A percentile compares a stretch with the other conserved stretches of the same genome.
phyloP scores from a whole-genome alignment of 768 basidiomycete genomes.

The Naganishia kalamii region DNA sequence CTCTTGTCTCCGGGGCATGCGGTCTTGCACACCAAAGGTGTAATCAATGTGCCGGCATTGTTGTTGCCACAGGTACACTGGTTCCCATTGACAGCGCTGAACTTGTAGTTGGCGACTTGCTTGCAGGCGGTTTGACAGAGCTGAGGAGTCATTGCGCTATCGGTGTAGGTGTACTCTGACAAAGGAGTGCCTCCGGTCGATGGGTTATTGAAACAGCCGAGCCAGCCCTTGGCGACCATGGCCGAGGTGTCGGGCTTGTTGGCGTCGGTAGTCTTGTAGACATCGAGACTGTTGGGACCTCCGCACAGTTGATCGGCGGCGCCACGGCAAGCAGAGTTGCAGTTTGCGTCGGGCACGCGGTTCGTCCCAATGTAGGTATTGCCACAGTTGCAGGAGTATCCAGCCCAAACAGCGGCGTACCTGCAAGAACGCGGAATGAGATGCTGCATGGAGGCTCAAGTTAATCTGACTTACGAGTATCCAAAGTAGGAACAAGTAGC shows the following conservation, averaged over 20 bases:
- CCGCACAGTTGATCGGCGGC: conserved; percentile 29
- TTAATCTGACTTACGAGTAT: conserved; percentile 12
- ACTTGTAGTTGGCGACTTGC: conserved; percentile 25
- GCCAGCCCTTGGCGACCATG: conserved; percentile 9
- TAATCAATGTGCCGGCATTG: conserved; percentile 9
- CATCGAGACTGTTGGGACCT: conserved; percentile 20
- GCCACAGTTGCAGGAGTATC: conserved; percentile 18
- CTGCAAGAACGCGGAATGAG: background rate
- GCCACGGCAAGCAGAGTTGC: conserved; percentile 21
- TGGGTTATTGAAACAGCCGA: conserved; percentile 17
- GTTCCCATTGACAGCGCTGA: conserved; percentile 24
- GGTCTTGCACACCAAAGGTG: conserved; percentile 1
- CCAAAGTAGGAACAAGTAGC: conserved; percentile 27
- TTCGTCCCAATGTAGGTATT: background rate
- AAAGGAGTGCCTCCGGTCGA: conserved; percentile 6
- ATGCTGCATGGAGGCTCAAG: background rate
- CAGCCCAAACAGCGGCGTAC: conserved; percentile 1
- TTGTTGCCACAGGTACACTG: conserved; percentile 33
- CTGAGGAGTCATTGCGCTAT: conserved; percentile 28
- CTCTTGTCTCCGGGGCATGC: conserved; percentile 17
- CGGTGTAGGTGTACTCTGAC: conserved; percentile 8
- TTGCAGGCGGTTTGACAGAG: conserved; percentile 37
- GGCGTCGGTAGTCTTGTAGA: conserved; percentile 23
- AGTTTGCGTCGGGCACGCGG: conserved; percentile 11
- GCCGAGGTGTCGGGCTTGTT: conserved; percentile 3